Base-by-base conservation (phyloP, 345 rosid species). In the Murraya koenigii region DNA sequence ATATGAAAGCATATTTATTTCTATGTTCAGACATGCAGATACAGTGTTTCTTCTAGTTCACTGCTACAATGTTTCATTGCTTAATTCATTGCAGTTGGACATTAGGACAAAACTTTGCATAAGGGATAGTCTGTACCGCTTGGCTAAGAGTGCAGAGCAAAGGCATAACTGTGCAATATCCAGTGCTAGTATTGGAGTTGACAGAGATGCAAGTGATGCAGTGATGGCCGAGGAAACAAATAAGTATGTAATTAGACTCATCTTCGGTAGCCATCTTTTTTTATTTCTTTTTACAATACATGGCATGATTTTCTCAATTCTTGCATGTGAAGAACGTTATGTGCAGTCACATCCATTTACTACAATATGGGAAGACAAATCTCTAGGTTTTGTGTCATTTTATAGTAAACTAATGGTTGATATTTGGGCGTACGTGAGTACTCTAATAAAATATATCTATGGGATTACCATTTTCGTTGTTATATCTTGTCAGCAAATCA, bases 71-170 rank as follows among this genome's bases (percentile, higher is more conserved):
- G 20, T 71, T 38, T 8, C 10, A 79, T 71, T 70, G 63, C 56
- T 59, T 67, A 68, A 55, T 69, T 80, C 65, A 59, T 72, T 80
- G 56, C 91, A 94, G 98, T 85, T 94, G 97, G 98, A 94, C 84
- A 82, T 89, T 77, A 84, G 91, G 88, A 91, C 97, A 78, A 94
- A 93, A 82, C 87, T 94, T 69, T 91, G 97, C 87, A 93, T 93
- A 86, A 87, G 98, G 83, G 98, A 93, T 78, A 93, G 97, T 82
- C 85, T 94, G 74, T 94, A 90, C 82, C 97, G 98, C 75, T 86
- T 94, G 84, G 98, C 97, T 75, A 85, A 87, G 86, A 94, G 98
- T 75, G 97, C 98, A 65, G 95, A 90, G 77, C 97, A 90, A 83
- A 87, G 98, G 72, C 93, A 94, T 75, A 82, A 80, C 54, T 85